These are phyloP conservation scores for Strobilomyces dryophilus DNA, from an alignment of 768 basidiomycete species.

Conservation along the genomic window DNA sequence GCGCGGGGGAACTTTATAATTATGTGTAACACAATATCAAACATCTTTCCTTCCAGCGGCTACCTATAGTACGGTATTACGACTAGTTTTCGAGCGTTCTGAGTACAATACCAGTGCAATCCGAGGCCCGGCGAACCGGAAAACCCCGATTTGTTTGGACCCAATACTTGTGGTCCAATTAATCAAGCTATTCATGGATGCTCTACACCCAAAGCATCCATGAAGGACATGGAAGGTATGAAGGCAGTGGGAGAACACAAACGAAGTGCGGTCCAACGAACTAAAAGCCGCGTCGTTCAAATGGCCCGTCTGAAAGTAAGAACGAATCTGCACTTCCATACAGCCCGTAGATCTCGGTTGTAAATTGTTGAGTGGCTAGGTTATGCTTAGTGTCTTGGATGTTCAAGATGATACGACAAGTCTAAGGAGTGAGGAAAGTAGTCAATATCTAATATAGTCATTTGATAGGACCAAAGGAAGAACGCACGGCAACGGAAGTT, in stretches of 20 bases:
- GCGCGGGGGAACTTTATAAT: too few species aligned
- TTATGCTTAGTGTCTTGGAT: background rate
- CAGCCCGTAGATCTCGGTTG: constrained; percentile 16
- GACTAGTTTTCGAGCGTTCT: too few species aligned
- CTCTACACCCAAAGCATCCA: background rate
- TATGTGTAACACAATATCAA: too few species aligned
- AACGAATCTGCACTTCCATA: constrained; percentile 14
- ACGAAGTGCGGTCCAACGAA: background rate
- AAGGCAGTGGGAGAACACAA: background rate
- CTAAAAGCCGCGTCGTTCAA: background rate
- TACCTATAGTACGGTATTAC: too few species aligned
- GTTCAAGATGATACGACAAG: constrained; percentile 17
- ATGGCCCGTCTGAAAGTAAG: constrained; percentile 1
- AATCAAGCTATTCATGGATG: too few species aligned
- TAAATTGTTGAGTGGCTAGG: background rate
- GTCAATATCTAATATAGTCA: background rate
- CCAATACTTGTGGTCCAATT: too few species aligned
- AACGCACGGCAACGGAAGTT: constrained; percentile 16
- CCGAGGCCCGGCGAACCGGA: too few species aligned
- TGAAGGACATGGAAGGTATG: background rate
- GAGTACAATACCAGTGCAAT: too few species aligned
- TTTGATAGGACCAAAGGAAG: background rate
- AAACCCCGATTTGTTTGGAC: too few species aligned
- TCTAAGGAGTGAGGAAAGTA: background rate
- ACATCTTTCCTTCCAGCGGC: too few species aligned